Percentiles rank a stretch among this genome's conserved stretches.
phyloP scores from a whole-genome alignment of 768 basidiomycete genomes.

The Lyophyllum atratum region DNA sequence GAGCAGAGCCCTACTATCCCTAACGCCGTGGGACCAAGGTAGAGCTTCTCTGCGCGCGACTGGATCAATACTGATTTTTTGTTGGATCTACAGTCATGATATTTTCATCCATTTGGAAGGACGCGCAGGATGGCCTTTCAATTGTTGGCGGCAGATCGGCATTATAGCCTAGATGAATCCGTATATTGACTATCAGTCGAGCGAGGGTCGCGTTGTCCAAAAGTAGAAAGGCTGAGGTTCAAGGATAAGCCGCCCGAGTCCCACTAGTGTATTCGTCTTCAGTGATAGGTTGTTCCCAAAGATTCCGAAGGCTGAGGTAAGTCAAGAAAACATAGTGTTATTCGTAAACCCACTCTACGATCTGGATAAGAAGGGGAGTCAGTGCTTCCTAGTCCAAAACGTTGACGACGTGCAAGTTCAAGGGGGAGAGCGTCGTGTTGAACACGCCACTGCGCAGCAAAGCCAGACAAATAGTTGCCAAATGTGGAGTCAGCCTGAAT shows the following conservation, averaged over 20 bases:
- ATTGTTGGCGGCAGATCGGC: no score
- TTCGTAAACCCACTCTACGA: background rate
- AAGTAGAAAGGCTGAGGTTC: background rate
- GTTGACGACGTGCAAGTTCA: background rate
- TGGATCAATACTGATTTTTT: background rate
- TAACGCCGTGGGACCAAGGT: slow-evolving; percentile 16
- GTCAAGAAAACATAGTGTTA: background rate
- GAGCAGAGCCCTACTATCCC: slow-evolving; percentile 27
- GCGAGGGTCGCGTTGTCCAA: background rate
- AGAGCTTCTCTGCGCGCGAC: background rate
- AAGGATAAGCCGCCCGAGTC: background rate
- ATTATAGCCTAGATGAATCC: background rate
- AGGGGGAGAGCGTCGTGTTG: background rate
- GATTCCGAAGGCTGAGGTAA: background rate
- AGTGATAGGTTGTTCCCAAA: background rate
- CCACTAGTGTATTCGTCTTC: background rate
- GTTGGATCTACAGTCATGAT: background rate
- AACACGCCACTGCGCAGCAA: slow-evolving; percentile 7
- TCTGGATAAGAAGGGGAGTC: background rate
- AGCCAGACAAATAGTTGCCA: slow-evolving; percentile 11
- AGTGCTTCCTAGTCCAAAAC: background rate
- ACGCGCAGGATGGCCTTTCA: no score
- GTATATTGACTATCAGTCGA: background rate
- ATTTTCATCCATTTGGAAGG: background rate
- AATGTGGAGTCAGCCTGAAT: background rate